Base-by-base conservation (phyloP, 345 rosid genomes). In the Fremontodendron californicum region DNA sequence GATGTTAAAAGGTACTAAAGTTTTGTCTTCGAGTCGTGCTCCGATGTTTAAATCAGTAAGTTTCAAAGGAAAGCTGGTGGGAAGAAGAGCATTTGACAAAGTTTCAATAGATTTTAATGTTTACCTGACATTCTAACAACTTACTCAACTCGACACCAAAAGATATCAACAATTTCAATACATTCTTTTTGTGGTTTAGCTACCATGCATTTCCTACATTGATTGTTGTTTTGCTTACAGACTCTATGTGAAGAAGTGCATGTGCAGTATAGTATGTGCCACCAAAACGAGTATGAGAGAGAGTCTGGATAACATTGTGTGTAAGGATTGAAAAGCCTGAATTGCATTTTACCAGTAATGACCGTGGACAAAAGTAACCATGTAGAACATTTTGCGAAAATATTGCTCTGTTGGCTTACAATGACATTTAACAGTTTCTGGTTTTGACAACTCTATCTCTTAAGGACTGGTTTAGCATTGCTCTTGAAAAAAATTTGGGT, bases 241-340 rank as follows among this genome's bases (percentile, higher is more conserved):
- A 82, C 75, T 61, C 21, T 94, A 79, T 94, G 98, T 43, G 92
- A 90, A 89, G 98, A 94, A 33, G 93, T 84, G 75, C 87, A 85
- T 5, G 92, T 89, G 79, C 97, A n/a, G n/a, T n/a, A n/a, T n/a
- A 88, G 61, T 94, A 94, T 65, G 84, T 84, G 62, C 89, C 90
- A 3, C 98, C 97, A 0, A 92, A 90, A 81, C 90, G 89, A 13
- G 58, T 82, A 31, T 89, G 83, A 86, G 61, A 35, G 18, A n/a
- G n/a, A 40, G 8, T 51, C 49, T 31, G 11, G 13, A 2, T 51
- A 2, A 52, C 43, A 31, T 54, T n/a, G n/a, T n/a, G n/a, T 19
- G 33, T 45, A 40, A 13, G 18, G 73, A n/a, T 40, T 67, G 52
- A 40, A 67, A 67, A 67, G 1, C n/a, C 72, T 23, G 6, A 67